Percentiles rank a stretch among this genome's conserved stretches.
Conservation (phyloP, 208 protist species). For the Leptomonas pyrrhocoris region DNA sequence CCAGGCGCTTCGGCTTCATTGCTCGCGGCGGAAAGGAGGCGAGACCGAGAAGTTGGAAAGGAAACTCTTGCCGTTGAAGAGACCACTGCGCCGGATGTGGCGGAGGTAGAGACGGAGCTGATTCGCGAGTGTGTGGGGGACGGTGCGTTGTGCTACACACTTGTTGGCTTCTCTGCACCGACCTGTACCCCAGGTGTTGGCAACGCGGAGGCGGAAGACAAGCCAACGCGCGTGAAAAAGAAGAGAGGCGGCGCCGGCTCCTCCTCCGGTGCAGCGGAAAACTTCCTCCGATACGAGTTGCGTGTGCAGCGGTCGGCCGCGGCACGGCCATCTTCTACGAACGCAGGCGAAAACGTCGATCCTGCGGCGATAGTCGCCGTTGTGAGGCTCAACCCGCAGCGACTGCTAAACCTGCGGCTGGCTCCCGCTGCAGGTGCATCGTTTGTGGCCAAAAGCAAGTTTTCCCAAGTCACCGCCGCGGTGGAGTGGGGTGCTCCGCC, state of each 20-base stretch:
- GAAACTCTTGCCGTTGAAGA: not conserved
- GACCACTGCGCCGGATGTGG: not conserved
- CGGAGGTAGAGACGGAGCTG: constrained; percentile 31
- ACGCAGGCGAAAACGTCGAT: not conserved
- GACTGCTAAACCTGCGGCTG: constrained; percentile 26
- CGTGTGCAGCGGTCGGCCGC: constrained; percentile 14
- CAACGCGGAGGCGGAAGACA: not conserved
- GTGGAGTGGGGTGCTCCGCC: constrained; percentile 17
- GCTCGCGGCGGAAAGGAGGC: not conserved
- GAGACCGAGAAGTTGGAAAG: not conserved
- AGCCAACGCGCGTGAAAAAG: constrained; percentile 1
- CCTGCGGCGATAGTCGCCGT: constrained; percentile 7
- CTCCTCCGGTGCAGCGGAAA: not conserved
- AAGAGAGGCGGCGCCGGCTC: not conserved
- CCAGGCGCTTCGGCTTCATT: not conserved
- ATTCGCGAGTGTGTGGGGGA: constrained; percentile 15
- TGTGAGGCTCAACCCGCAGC: constrained; percentile 13
- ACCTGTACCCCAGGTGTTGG: not conserved
- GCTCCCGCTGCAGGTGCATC: not conserved
- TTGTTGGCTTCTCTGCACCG: constrained; percentile 17
- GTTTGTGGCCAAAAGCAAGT: constrained; percentile 3
- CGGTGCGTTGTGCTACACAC: constrained; percentile 15
- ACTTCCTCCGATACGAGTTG: constrained; percentile 28
- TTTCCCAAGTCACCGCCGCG: not conserved
- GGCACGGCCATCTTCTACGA: not conserved